Percentiles rank a stretch among this genome's conserved stretches.
phyloP scores from a whole-genome alignment of 2,329 filamentous ascomycete species.

The Alternaria longipes region DNA sequence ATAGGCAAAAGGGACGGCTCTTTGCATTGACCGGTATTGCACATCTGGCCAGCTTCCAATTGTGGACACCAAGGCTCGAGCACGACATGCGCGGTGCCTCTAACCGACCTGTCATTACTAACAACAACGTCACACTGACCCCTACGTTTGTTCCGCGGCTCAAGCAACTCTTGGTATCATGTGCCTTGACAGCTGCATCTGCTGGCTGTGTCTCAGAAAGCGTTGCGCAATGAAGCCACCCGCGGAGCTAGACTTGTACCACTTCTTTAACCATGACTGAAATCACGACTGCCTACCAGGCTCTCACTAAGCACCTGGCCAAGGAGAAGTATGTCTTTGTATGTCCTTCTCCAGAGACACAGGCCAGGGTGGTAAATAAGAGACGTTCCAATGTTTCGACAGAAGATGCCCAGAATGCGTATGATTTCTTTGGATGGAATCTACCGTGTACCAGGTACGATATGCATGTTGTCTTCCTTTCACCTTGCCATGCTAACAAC shows the following conservation, averaged over 20 bases:
- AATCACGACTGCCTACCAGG: conserved; percentile 17
- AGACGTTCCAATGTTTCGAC: conserved; percentile 21
- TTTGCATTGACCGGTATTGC: neutral
- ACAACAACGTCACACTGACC: conserved; percentile 31
- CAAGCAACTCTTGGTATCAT: neutral
- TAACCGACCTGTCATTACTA: conserved; percentile 4
- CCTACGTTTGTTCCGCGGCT: conserved; percentile 16
- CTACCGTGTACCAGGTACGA: conserved; percentile 30
- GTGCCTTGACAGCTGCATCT: neutral
- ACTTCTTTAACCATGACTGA: conserved; percentile 20
- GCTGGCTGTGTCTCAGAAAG: neutral
- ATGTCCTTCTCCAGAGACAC: conserved; percentile 34
- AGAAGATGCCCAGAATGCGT: conserved; percentile 24
- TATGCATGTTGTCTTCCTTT: neutral
- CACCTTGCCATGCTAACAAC: neutral
- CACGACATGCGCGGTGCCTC: conserved; percentile 1
- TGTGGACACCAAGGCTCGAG: conserved; percentile 4
- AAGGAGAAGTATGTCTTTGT: conserved; percentile 26
- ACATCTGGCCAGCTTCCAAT: neutral
- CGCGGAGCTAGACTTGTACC: conserved; percentile 9
- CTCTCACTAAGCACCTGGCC: conserved; percentile 26
- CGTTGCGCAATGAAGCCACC: conserved; percentile 6
- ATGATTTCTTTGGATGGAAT: conserved; percentile 38
- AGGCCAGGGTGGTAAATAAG: conserved; percentile 30
- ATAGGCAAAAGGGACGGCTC: neutral